phyloP scores from a whole-genome alignment of 495 filamentous ascomycete species.

The Platismatia glauca region DNA sequence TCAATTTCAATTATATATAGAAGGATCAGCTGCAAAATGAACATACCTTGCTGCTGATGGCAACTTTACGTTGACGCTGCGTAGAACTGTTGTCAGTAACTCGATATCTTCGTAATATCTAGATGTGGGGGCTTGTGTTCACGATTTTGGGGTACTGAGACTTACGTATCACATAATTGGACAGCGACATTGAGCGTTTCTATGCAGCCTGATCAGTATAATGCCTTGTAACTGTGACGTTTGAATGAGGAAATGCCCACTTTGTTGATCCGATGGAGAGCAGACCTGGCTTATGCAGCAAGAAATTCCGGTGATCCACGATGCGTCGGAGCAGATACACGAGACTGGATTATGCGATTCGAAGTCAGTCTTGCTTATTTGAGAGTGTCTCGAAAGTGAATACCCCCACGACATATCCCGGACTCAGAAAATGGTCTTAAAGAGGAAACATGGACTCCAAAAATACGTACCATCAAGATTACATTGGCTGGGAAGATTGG shows the following conservation, averaged over 20 bases:
- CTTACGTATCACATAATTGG: constrained; percentile 38
- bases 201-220: constrained; percentile 20
- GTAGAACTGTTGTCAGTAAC: not conserved
- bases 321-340: constrained; percentile 58
- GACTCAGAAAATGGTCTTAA: no score
- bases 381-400: no score
- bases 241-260: constrained; percentile 30
- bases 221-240: not conserved
- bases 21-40: no score
- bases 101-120: not conserved
- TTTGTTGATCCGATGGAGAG: constrained; percentile 42
- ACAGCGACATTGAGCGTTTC: constrained; percentile 43
- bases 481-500: constrained; percentile 44
- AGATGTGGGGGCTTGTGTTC: not conserved
- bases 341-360: no score
- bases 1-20: no score
- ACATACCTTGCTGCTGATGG: constrained; percentile 18
- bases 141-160: not conserved
- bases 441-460: no score
- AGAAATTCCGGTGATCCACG: constrained; percentile 52
- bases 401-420: no score
- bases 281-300: constrained; percentile 59
- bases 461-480: no score
- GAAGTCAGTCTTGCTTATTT: no score
- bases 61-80: constrained; percentile 24